Conservation (phyloP, 169 alveolate species). For the Babesia ovis region DNA sequence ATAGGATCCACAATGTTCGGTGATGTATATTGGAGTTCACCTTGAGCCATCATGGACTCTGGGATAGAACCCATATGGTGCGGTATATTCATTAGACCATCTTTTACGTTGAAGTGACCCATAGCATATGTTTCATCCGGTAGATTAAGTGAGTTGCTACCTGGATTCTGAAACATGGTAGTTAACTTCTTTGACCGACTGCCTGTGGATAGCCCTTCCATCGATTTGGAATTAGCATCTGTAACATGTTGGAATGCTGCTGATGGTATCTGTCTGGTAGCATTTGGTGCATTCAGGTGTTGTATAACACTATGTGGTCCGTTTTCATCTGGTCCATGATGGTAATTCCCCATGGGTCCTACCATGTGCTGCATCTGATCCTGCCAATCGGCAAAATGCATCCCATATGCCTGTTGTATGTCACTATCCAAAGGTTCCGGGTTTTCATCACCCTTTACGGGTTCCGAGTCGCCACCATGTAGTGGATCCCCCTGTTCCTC, state of each 20-base stretch:
- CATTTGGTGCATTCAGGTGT: background rate
- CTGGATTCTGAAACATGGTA: too few species aligned
- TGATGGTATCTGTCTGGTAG: background rate
- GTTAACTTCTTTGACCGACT: too few species aligned
- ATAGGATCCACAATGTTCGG: too few species aligned
- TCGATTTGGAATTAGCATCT: too few species aligned
- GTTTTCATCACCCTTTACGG: background rate
- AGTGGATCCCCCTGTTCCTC: background rate
- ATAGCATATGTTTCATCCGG: too few species aligned
- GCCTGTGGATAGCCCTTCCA: too few species aligned
- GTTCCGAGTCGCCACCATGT: background rate
- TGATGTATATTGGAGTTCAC: too few species aligned
- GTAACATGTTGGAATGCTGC: background rate
- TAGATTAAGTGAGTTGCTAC: too few species aligned
- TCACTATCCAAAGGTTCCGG: background rate
- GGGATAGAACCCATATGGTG: too few species aligned
- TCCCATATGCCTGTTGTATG: slow-evolving; percentile 4
- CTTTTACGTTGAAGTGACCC: too few species aligned
- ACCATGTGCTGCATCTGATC: slow-evolving; percentile 12
- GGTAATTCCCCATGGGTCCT: background rate
- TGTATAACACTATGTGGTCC: background rate
- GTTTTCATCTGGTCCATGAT: background rate
- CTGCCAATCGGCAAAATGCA: slow-evolving; percentile 16
- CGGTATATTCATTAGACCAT: too few species aligned
- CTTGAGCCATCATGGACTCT: too few species aligned